These are phyloP conservation scores for Benincasa hispida DNA, from an alignment of 306 rosid genomes.

Conservation along the genomic window DNA sequence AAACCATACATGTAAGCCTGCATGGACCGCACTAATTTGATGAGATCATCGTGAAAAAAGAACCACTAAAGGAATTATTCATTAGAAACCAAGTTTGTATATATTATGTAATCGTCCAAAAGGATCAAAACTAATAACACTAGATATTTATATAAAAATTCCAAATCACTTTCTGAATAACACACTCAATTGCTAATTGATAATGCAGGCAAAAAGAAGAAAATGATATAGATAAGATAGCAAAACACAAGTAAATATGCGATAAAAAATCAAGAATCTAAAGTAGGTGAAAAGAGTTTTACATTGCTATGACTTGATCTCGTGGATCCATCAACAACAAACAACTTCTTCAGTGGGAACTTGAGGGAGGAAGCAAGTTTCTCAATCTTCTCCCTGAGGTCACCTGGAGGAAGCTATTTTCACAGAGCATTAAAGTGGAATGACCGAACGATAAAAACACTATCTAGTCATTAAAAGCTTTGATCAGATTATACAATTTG, in stretches of 20 bases:
- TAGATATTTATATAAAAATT: background rate
- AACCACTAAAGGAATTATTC: background rate
- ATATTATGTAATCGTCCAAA: background rate
- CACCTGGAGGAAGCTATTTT: constrained; percentile 80
- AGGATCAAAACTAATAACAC: background rate
- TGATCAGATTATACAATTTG: background rate
- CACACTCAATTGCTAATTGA: background rate
- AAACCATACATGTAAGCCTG: constrained; percentile 99
- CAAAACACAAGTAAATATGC: background rate
- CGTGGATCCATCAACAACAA: constrained; percentile 93
- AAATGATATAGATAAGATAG: background rate
- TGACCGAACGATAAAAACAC: background rate
- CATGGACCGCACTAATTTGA: background rate
- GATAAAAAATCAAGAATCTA: background rate
- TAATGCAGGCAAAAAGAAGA: background rate
- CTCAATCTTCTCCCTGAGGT: constrained; percentile 84
- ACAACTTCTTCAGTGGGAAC: constrained; percentile 87
- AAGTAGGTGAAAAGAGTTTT: constrained; percentile 20
- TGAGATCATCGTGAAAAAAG: background rate
- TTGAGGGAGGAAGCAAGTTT: constrained; percentile 79
- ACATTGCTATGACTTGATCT: constrained; percentile 99
- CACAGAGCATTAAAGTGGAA: constrained; percentile 16
- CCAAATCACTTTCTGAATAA: background rate
- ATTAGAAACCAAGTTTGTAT: background rate
- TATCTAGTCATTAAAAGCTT: constrained; percentile 4